Evolutionary conservation across 2,329 filamentous ascomycete species (phyloP).

Genomic region (Arachnomyces sp.): DNA sequence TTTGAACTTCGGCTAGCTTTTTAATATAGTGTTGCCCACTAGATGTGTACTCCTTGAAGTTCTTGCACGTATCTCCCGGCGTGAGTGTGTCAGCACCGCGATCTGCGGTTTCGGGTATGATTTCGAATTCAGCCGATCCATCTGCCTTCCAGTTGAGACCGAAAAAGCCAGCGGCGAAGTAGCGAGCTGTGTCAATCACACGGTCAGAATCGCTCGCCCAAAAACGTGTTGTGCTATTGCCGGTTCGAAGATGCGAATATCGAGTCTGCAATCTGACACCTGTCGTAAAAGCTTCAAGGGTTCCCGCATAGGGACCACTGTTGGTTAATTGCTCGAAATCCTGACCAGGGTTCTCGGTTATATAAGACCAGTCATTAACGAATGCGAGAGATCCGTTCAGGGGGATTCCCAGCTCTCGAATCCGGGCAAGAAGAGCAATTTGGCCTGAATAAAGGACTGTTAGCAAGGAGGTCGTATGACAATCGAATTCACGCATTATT

Average conservation of each 20-base stretch:
- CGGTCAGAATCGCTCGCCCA: slow-evolving; percentile 50
- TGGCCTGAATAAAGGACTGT: slow-evolving; percentile 27
- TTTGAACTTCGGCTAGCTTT: slow-evolving; percentile 41
- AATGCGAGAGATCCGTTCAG: slow-evolving; percentile 48
- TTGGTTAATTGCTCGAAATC: slow-evolving; percentile 49
- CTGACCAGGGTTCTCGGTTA: slow-evolving; percentile 37
- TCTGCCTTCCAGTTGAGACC: slow-evolving; percentile 40
- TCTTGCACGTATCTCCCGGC: slow-evolving; percentile 42
- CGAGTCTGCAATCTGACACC: slow-evolving; percentile 48
- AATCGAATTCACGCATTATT: too few relatives aligned
- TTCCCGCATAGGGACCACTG: slow-evolving; percentile 51
- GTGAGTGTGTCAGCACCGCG: slow-evolving; percentile 50
- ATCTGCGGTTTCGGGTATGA: slow-evolving; percentile 47
- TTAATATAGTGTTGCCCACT: slow-evolving; percentile 46
- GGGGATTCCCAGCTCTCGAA: slow-evolving; percentile 33
- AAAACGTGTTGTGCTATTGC: slow-evolving; percentile 30
- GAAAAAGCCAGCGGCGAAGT: slow-evolving; percentile 51
- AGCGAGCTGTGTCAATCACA: slow-evolving; percentile 49
- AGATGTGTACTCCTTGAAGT: slow-evolving; percentile 28
- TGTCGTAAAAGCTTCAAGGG: slow-evolving; percentile 46
- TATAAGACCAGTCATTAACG: slow-evolving; percentile 49
- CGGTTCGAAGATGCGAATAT: slow-evolving; percentile 42
- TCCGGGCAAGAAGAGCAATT: slow-evolving; percentile 41
- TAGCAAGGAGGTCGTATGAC: neutral
- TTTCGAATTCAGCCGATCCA: slow-evolving; percentile 35